These are phyloP conservation scores for Fraxinus floribunda DNA, from an alignment of 305 asterid species.

Conservation along the genomic window DNA sequence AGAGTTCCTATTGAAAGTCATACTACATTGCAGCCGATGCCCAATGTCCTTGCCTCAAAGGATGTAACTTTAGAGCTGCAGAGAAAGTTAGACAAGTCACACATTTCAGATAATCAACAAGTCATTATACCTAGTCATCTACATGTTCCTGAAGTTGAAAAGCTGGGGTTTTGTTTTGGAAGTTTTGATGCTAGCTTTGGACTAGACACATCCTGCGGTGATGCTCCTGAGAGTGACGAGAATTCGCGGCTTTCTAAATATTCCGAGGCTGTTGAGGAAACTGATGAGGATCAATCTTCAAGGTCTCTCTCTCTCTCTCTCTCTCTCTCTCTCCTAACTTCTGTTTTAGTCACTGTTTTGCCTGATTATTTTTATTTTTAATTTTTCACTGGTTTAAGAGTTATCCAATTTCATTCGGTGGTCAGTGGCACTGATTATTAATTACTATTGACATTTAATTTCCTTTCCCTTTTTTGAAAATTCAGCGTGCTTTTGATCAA, in stretches of 20 bases:
- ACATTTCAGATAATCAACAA: conserved; percentile 62
- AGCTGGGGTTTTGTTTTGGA: conserved; percentile 92
- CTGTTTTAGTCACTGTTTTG: conserved; percentile 11
- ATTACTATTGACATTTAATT: neutral
- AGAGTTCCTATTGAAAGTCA: conserved; percentile 43
- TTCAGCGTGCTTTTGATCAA: neutral
- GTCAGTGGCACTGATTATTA: neutral
- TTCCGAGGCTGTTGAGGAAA: conserved; percentile 58
- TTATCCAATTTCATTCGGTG: neutral
- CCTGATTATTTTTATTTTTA: conserved; percentile 2
- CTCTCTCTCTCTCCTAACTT: conserved; percentile 22
- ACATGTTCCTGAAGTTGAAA: conserved; percentile 80
- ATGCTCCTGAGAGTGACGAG: conserved; percentile 41
- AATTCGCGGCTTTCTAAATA: conserved; percentile 47
- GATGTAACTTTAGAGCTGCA: conserved; percentile 59
- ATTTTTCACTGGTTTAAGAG: conserved; percentile 1
- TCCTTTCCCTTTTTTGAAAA: neutral
- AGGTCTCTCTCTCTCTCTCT: conserved; percentile 40
- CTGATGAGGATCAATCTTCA: conserved; percentile 46
- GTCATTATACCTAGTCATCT: conserved; percentile 84
- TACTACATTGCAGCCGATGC: conserved; percentile 35
- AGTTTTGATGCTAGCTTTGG: conserved; percentile 77
- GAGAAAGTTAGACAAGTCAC: conserved; percentile 58
- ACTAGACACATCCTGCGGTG: conserved; percentile 44
- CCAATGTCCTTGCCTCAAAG: conserved; percentile 41